Evolutionary conservation across 179 eudicot genomes (phyloP), one percentile per base, ranked within the genome.

Genomic region (Amaranthus tricolor): DNA sequence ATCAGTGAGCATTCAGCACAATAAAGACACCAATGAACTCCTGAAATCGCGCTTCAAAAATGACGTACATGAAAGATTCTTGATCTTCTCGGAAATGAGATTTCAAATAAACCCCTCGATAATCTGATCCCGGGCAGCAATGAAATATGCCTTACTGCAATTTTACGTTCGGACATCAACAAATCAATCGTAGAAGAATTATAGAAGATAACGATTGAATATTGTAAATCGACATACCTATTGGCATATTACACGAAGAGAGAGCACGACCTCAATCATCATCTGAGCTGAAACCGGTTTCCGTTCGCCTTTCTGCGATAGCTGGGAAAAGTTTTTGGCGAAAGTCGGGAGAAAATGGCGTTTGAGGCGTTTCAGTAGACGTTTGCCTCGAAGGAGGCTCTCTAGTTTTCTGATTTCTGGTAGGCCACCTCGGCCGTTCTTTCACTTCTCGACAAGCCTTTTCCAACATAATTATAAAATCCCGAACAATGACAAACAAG

Each of bases 251-350:
- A 31, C 24, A 45, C n/a, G 16, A 50, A 20, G n/a, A 20, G 56
- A 48, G 11, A 17, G n/a, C 3, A 20, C 13, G 54, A 21, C 64
- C 62, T 79, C 80, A 82, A 63, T 91, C 97, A 53, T 91, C 97
- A 62, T 88, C 94, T 74, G 98, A 93, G 79, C 96, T 92, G 3
- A 82, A 78, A 65, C 40, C 77, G 63, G 48, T 74, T 69, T 86
- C 90, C 47, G 79, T 19, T 49, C 90, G 84, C 48, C 93, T 72
- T 52, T 88, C 91, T 59, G 76, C 74, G 56, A 90, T 92, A 6
- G 98, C 97, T 6, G 90, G 97, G 71, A 90, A 87, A 59, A 92
- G 88, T 61, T 75, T 74, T 63, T 86, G 86, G 10, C 88, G 91
- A 62, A 86, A 82, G 86, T 89, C 94, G 20, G 81, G 82, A 67